Conservation (phyloP, 768 basidiomycete species). For the Psilocybe cubensis region DNA sequence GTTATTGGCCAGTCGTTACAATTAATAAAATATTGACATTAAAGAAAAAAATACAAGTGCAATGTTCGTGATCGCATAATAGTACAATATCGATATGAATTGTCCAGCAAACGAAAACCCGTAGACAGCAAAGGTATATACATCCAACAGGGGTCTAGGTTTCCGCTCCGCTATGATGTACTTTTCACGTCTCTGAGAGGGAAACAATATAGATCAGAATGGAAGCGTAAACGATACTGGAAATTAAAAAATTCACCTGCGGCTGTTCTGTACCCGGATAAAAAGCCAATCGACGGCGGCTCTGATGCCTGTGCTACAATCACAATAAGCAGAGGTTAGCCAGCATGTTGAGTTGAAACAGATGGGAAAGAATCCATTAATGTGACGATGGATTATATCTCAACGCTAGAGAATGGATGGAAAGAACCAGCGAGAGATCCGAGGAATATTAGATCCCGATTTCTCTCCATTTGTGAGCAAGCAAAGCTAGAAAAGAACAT, state of each 20-base stretch:
- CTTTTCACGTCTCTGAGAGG: constrained; percentile 13
- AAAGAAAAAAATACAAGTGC: too few relatives aligned
- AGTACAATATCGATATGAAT: constrained; percentile 6
- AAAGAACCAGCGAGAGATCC: not conserved
- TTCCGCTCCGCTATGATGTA: constrained; percentile 3
- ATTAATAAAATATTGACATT: not conserved
- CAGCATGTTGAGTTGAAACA: not conserved
- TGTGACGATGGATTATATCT: too few relatives aligned
- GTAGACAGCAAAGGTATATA: not conserved
- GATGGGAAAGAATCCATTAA: not conserved
- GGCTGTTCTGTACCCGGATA: constrained; percentile 88
- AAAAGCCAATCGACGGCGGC: constrained; percentile 96
- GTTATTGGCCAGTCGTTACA: not conserved
- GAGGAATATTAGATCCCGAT: not conserved
- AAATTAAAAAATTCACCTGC: constrained; percentile 47
- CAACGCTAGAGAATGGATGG: not conserved
- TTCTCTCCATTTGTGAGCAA: not conserved
- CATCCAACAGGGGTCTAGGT: not conserved
- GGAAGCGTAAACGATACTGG: not conserved
- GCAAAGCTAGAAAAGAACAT: constrained; percentile 7
- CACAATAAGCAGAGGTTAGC: not conserved
- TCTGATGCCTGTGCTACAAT: constrained; percentile 78
- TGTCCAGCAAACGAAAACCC: not conserved
- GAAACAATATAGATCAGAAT: not conserved
- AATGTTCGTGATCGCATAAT: not conserved